A percentile compares a stretch with the other conserved stretches of the same genome.
phyloP scores from a whole-genome alignment of 345 rosid species.

The Toxicodendron radicans region DNA sequence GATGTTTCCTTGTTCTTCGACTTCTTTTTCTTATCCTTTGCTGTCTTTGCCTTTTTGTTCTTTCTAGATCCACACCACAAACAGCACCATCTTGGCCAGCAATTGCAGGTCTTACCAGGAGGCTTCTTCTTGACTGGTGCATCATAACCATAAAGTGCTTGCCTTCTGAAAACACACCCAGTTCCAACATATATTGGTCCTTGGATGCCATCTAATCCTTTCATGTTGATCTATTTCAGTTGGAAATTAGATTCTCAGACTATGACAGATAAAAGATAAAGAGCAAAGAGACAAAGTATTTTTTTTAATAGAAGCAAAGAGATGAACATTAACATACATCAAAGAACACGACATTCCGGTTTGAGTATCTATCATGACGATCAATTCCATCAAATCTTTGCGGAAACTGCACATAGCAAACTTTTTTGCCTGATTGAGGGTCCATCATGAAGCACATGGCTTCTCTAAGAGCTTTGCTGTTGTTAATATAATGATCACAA shows the following conservation, averaged over 20 bases:
- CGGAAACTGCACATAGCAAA: conserved; percentile 98
- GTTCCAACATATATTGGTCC: conserved; percentile 98
- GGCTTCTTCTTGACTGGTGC: conserved; percentile 89
- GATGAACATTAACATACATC: conserved; percentile 60
- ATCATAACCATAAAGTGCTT: conserved; percentile 88
- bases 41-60: conserved; percentile 65
- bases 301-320: too few relatives aligned
- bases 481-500: conserved; percentile 96
- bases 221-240: conserved; percentile 84
- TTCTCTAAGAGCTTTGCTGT: conserved; percentile 92
- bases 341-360: conserved; percentile 89
- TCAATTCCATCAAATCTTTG: conserved; percentile 99
- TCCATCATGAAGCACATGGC: conserved; percentile 99
- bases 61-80: conserved; percentile 69
- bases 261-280: background rate
- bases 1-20: conserved; percentile 69
- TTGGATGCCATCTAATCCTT: conserved; percentile 97
- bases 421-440: conserved; percentile 81
- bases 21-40: conserved; percentile 63
- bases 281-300: too few relatives aligned
- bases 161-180: conserved; percentile 95
- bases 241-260: conserved; percentile 17
- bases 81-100: conserved; percentile 96
- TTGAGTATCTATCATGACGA: conserved; percentile 94
- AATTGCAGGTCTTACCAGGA: conserved; percentile 89